Base-by-base conservation (phyloP, 169 alveolate genomes). In the Plasmodium falciparum region DNA sequence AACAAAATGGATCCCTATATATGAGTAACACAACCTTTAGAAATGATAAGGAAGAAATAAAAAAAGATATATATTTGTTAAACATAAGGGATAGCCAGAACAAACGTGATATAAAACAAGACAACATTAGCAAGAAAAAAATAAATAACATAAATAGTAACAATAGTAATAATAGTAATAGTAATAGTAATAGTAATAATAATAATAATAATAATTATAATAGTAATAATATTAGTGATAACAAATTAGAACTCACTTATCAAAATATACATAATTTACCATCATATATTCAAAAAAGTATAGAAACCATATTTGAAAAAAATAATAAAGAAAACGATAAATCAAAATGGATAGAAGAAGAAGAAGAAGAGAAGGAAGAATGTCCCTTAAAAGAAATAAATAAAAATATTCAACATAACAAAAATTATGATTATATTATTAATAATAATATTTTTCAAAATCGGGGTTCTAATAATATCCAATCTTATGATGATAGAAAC, bases 251-350 rank as follows among this genome's bases (percentile, higher is more conserved):
- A 2, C 22, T 83, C 12, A 67, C 47, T 29, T 67, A 83, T 62
- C 29, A 29, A 54, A 83, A 83, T 43, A 67, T 83, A 50, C 43
- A 56, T 12, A 83, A 39, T 17, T 62, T 83, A 59, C 91, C 91
- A 11, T 15, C 17, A 15, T 83, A 69, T 63, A 83, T 83, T 11
- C 85, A 61, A 20, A 75, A 83, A 26, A 54, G 69, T 26, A 24
- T 83, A 29, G 22, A 67, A 24, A 52, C 33, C 4, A 83, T 72
- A 20, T 73, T 83, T 47, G 91, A 83, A 26, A 17, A 12, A 22
- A 52, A 83, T 47, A 56, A 63, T 52, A 70, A 76, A n/a, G 20
- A 26, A 6, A 54, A 13, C 11, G 29, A 29, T 3, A 47, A 49
- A 20, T 15, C 50, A 11, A 43, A 20, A 0, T 62, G 22, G 20